Evolutionary conservation across 805 yeast genomes (phyloP).

Genomic region (Scheffersomyces coipomensis): DNA sequence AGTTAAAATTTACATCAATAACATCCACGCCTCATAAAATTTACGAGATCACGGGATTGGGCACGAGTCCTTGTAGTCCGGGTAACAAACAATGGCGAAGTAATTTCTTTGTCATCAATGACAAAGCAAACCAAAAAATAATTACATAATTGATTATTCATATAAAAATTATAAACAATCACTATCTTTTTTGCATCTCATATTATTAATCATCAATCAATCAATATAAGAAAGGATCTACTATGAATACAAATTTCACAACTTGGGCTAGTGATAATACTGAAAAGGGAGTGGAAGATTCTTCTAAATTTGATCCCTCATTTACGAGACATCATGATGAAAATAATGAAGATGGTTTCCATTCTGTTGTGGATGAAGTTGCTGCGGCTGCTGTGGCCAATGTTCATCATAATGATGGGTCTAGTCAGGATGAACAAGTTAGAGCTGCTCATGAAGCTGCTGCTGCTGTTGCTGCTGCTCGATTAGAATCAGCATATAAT

Average conservation of each 20-base stretch:
- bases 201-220: constrained; percentile 1
- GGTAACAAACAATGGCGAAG: neutral
- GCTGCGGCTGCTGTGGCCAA: constrained; percentile 21
- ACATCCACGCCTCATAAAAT: too few species aligned
- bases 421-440: constrained; percentile 7
- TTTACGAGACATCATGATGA: constrained; percentile 22
- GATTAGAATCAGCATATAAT: constrained; percentile 1
- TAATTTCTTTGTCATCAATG: constrained; percentile 14
- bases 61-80: too few species aligned
- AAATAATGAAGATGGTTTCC: neutral
- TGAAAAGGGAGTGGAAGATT: constrained; percentile 13
- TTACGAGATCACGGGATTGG: too few species aligned
- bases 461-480: constrained; percentile 4
- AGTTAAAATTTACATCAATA: too few species aligned
- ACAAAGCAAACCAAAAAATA: constrained; percentile 8
- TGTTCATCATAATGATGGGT: neutral
- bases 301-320: constrained; percentile 29
- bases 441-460: constrained; percentile 7
- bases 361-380: constrained; percentile 12
- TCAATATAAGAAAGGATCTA: too few species aligned
- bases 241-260: constrained; percentile 21
- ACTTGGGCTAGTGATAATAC: constrained; percentile 23
- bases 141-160: neutral
- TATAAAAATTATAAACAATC: neutral
- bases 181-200: neutral